A percentile compares a stretch with the other conserved stretches of the same genome.
Conservation (phyloP, 1,284 basidiomycete genomes). For the Peniophora sp. region DNA sequence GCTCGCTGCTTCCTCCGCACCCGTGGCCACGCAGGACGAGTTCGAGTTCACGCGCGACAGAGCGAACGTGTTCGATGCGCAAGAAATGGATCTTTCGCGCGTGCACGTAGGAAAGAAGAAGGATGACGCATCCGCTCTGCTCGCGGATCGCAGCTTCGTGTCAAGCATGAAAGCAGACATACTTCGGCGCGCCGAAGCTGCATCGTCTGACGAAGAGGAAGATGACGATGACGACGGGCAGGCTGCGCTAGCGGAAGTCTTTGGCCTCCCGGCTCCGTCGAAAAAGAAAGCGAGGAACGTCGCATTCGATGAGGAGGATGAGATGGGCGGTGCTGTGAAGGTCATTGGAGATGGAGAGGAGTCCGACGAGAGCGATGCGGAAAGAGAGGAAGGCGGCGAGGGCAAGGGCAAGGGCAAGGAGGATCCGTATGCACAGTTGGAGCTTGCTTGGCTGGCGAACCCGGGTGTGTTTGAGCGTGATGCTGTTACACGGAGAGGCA, state of each 20-base stretch:
- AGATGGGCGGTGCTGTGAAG: slow-evolving; percentile 30
- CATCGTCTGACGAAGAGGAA: slow-evolving; percentile 61
- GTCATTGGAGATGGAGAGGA: slow-evolving; percentile 56
- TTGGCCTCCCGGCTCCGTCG: slow-evolving; percentile 13
- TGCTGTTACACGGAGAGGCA: slow-evolving; percentile 58
- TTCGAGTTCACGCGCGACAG: slow-evolving; percentile 38
- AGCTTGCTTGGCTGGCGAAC: slow-evolving; percentile 69
- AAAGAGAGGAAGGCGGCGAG: slow-evolving; percentile 20
- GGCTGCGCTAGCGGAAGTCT: neutral
- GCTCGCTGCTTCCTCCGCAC: neutral
- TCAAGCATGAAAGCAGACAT: slow-evolving; percentile 78
- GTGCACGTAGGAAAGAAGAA: slow-evolving; percentile 65
- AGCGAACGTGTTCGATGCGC: slow-evolving; percentile 67
- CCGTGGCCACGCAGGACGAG: slow-evolving; percentile 13
- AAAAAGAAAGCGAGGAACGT: slow-evolving; percentile 24
- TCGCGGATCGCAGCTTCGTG: slow-evolving; percentile 53
- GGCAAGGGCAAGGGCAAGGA: slow-evolving; percentile 12
- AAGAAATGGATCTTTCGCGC: slow-evolving; percentile 53
- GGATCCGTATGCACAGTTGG: slow-evolving; percentile 53
- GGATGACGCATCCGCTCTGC: slow-evolving; percentile 36
- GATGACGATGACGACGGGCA: slow-evolving; percentile 30
- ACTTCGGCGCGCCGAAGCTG: slow-evolving; percentile 64
- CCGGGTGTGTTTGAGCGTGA: slow-evolving; percentile 74
- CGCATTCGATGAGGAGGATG: slow-evolving; percentile 42
- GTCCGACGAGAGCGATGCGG: slow-evolving; percentile 38